Evolutionary conservation across 177 flowering plant genomes (phyloP), one percentile per base, ranked within the genome.

Genomic region (Tripterygium wilfordii): DNA sequence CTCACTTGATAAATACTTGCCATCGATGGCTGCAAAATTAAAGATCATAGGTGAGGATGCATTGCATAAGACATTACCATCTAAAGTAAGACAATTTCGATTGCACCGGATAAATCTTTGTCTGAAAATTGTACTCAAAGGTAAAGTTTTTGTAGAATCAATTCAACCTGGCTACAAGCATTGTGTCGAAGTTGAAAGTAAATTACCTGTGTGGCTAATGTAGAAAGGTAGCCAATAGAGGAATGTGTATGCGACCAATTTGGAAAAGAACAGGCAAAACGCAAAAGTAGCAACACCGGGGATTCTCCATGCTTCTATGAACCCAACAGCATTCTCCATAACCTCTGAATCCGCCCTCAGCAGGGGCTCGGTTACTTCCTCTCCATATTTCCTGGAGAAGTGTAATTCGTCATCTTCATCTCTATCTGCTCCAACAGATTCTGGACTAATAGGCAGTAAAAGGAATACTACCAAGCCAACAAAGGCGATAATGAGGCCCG

Each of bases 221-320:
- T 88, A 91, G 67, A 78, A 88, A 8, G 98, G 98, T 18, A 91
- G 94, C 98, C 96, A 91, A 54, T 88, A 91, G 25, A 88, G 79
- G 62, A 91, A 88, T 13, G 98, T 83, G 47, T 91, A 85, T 4
- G 90, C 95, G 33, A 91, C 98, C 78, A 91, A 63, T 48, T 91
- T 91, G 33, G 86, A 66, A 52, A 91, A 91, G 79, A 91, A 91
- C 49, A 91, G 92, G 70, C 92, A 91, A 10, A 91, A 54, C 31
- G 98, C 95, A 60, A 81, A 91, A 20, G 92, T 72, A 4, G 86
- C 83, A 42, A 91, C 98, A 15, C 98, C 98, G 3, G 98, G 98
- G 15, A 90, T 90, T 57, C 56, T 85, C 87, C 96, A 90, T 9
- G 98, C 98, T 62, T 81, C 80, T 9, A 88, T 39, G 60, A 91